phyloP scores from a whole-genome alignment of 2,329 filamentous ascomycete genomes.

The Fusarium hainanense region DNA sequence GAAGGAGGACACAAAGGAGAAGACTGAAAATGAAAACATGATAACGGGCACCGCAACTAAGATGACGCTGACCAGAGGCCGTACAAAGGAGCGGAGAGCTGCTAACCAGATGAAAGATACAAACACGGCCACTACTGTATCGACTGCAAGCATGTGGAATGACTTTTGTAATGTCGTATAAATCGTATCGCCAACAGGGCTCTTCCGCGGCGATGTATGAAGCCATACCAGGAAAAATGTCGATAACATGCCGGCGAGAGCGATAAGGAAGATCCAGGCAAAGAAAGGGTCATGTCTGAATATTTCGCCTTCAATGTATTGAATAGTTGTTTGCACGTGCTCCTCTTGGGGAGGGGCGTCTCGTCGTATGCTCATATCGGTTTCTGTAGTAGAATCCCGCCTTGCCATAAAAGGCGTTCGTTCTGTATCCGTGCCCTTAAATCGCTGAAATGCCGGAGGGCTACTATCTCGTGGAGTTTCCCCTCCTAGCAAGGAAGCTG shows the following conservation, averaged over 20 bases:
- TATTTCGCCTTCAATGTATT: conserved; percentile 71
- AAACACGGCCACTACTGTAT: conserved; percentile 89
- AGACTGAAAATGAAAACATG: conserved; percentile 88
- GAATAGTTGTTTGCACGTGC: conserved; percentile 57
- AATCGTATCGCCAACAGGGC: conserved; percentile 88
- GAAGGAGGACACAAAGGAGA: conserved; percentile 91
- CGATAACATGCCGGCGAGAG: conserved; percentile 83
- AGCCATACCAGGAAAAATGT: conserved; percentile 91
- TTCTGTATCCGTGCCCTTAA: conserved; percentile 56
- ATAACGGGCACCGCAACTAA: conserved; percentile 87
- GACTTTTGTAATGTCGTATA: conserved; percentile 89
- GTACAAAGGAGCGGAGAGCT: conserved; percentile 86
- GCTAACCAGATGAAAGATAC: conserved; percentile 93
- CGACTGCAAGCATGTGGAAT: conserved; percentile 88
- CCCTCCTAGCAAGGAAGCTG: conserved; percentile 66
- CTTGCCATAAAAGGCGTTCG: conserved; percentile 55
- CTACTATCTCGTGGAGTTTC: conserved; percentile 64
- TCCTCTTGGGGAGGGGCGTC: conserved; percentile 53
- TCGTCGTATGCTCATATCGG: conserved; percentile 57
- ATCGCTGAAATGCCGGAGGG: conserved; percentile 72
- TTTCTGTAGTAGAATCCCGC: conserved; percentile 58
- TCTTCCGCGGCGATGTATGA: conserved; percentile 80
- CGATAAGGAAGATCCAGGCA: conserved; percentile 88
- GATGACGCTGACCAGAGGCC: conserved; percentile 83
- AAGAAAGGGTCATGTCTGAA: conserved; percentile 92